These are phyloP conservation scores for Xylaria sp. DNA, from an alignment of 2,329 filamentous ascomycete genomes.

Conservation along the genomic window DNA sequence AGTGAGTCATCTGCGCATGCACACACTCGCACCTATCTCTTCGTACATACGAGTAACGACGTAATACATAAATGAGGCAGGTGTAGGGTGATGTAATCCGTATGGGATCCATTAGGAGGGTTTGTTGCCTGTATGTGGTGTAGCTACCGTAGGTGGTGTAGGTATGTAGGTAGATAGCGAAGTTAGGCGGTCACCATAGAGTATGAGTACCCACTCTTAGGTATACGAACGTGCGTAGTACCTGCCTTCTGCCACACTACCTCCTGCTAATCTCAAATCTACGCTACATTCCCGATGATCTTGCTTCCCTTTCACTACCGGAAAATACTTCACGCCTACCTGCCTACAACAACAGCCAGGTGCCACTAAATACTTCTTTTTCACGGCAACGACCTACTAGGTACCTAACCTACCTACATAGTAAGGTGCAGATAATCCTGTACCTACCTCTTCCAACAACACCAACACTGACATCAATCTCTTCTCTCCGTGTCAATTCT, in stretches of 20 bases:
- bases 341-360: too few species aligned
- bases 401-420: background rate
- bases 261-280: background rate
- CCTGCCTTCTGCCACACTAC: background rate
- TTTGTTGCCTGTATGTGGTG: background rate
- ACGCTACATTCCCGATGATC: background rate
- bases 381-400: background rate
- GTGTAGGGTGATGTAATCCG: too few species aligned
- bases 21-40: background rate
- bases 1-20: background rate
- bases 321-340: background rate
- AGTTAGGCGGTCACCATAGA: background rate
- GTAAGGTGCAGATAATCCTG: background rate
- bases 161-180: background rate
- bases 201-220: background rate
- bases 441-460: background rate
- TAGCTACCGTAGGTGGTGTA: background rate
- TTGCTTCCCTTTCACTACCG: background rate
- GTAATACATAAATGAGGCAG: background rate
- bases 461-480: too few species aligned
- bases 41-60: background rate
- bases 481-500: too few species aligned
- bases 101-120: background rate
- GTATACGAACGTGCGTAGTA: background rate
- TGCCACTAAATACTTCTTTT: too few species aligned